Evolutionary conservation across 495 filamentous ascomycete species (phyloP).

Genomic region (Penicillium ochrochloron): DNA sequence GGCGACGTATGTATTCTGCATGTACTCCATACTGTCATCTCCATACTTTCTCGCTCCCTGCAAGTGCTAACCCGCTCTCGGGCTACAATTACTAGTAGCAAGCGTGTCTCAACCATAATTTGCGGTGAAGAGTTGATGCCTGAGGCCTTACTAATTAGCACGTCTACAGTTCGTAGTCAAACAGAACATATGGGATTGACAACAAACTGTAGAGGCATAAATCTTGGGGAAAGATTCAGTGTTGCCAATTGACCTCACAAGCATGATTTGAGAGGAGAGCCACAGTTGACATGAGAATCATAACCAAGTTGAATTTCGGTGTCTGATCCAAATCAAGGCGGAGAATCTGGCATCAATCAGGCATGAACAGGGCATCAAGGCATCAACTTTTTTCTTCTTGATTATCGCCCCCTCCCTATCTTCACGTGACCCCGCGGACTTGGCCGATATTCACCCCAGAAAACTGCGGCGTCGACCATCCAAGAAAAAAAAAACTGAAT

Average conservation of each 20-base stretch:
- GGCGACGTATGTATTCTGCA: slow-evolving; percentile 13
- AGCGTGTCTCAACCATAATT: neutral
- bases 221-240: neutral
- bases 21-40: slow-evolving; percentile 3
- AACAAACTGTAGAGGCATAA: neutral
- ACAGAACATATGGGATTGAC: neutral
- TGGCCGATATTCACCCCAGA: slow-evolving; percentile 20
- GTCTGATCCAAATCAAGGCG: neutral
- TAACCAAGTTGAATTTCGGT: neutral
- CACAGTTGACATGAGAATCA: neutral
- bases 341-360: neutral
- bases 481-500: slow-evolving; percentile 12
- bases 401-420: slow-evolving; percentile 32
- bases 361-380: neutral
- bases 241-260: neutral
- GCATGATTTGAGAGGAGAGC: neutral
- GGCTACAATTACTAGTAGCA: neutral
- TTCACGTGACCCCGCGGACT: slow-evolving; percentile 33
- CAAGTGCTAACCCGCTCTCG: slow-evolving; percentile 20
- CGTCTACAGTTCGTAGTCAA: no score
- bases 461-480: slow-evolving; percentile 1
- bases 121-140: no score
- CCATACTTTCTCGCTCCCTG: neutral
- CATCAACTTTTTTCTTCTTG: neutral
- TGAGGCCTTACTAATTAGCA: no score